A percentile compares a stretch with the other conserved stretches of the same genome.
Evolutionary conservation across 768 basidiomycete genomes (phyloP).

Genomic region (Boletus reticulatus): DNA sequence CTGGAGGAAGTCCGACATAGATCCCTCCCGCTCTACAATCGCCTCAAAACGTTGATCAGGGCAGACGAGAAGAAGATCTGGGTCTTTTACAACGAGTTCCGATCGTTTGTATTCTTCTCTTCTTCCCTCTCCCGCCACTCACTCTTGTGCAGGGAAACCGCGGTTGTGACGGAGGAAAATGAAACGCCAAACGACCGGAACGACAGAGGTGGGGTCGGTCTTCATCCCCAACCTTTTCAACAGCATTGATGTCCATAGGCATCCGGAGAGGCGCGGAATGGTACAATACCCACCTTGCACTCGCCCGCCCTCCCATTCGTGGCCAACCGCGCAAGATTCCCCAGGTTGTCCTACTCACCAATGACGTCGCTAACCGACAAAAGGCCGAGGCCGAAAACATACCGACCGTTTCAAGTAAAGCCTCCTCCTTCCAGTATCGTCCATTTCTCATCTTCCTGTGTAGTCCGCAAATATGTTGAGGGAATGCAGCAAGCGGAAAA

Average conservation of each 20-base stretch:
- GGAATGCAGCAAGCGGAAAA: constrained; percentile 60
- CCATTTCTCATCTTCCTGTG: not conserved
- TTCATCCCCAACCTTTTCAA: not conserved
- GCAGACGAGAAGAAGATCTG: constrained; percentile 84
- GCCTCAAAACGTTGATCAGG: constrained; percentile 79
- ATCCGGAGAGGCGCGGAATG: constrained; percentile 86
- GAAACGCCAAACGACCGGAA: constrained; percentile 94
- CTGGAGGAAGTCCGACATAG: constrained; percentile 96
- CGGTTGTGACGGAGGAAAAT: constrained; percentile 68
- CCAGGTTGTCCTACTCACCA: constrained; percentile 77
- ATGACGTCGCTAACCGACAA: constrained; percentile 81
- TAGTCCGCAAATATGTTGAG: constrained; percentile 81
- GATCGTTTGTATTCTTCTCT: constrained; percentile 52
- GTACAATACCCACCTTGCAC: constrained; percentile 75
- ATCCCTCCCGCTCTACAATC: constrained; percentile 88
- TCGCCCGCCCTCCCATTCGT: constrained; percentile 50
- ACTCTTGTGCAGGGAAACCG: constrained; percentile 62
- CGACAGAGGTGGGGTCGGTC: constrained; percentile 65
- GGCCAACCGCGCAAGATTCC: constrained; percentile 50
- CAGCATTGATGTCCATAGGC: constrained; percentile 44
- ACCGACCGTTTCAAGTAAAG: constrained; percentile 56
- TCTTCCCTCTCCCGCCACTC: not conserved
- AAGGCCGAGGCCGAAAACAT: constrained; percentile 71
- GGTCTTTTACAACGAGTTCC: constrained; percentile 86
- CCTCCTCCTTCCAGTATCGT: not conserved